Base-by-base conservation (phyloP, 106 monocot genomes). In the Amphibolis antarctica region DNA sequence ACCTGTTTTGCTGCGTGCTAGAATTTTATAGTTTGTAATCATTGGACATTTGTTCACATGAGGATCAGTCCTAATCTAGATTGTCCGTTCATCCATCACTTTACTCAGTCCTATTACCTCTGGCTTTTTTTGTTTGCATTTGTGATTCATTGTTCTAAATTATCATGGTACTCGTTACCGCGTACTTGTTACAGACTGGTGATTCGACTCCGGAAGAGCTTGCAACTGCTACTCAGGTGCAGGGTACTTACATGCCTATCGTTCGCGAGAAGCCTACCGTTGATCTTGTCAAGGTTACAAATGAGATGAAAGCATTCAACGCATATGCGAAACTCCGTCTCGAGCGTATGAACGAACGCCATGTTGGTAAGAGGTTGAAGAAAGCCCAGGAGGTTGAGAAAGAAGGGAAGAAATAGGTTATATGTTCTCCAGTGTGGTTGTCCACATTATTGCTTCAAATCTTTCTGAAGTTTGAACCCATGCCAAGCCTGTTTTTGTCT, bases 291-390 rank as follows among this genome's bases (percentile, higher is more conserved):
- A 69, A 69, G 58, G 71, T 76, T 6, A 80, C 76, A 4, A 66
- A 76, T 22, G 76, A 80, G 43, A 67, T 80, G 77, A 81, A 77
- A 62, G 42, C 66, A 1, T 86, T 86, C 68, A 79, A 49, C 29
- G 86, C 82, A 5, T 86, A 86, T 26, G 71, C 48, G 12, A 82
- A 82, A 65, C 79, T 86, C 36, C 73, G 86, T 7, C 56, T 82
- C 10, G 86, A n/a, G n/a, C n/a, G n/a, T n/a, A n/a, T n/a, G n/a
- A n/a, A n/a, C n/a, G n/a, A n/a, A n/a, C n/a, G n/a, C n/a, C n/a
- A n/a, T n/a, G n/a, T n/a, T n/a, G n/a, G n/a, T n/a, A n/a, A n/a
- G n/a, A n/a, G n/a, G n/a, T n/a, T n/a, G n/a, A n/a, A n/a, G n/a
- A n/a, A n/a, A n/a, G n/a, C n/a, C n/a, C n/a, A 86, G 64, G 53